Percentiles rank a stretch among this genome's conserved stretches.
phyloP scores from a whole-genome alignment of 2,329 filamentous ascomycete species.

The Aureobasidium sp. region DNA sequence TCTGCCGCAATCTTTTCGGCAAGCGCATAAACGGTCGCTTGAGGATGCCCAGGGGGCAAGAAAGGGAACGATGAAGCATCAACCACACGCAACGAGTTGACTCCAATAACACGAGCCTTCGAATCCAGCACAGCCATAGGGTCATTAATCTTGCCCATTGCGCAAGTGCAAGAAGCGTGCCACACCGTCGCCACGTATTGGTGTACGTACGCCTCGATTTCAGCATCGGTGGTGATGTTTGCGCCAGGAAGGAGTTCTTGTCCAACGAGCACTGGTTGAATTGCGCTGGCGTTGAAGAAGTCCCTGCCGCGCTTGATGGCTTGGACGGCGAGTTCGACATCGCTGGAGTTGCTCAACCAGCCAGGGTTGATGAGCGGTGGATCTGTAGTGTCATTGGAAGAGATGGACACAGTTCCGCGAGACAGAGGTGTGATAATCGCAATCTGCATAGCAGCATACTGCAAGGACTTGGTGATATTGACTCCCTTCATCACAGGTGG shows the following conservation, averaged over 20 bases:
- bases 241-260: conserved; percentile 23
- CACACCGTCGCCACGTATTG: conserved; percentile 22
- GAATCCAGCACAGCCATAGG: conserved; percentile 17
- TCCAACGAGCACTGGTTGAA: conserved; percentile 19
- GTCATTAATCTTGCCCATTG: conserved; percentile 24
- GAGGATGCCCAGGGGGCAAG: conserved; percentile 19
- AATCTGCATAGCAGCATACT: neutral
- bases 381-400: conserved; percentile 18
- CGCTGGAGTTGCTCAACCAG: conserved; percentile 26
- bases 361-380: conserved; percentile 27
- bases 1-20: conserved; percentile 27
- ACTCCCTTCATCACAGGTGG: neutral
- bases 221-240: conserved; percentile 18
- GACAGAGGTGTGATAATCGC: neutral
- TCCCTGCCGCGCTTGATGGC: conserved; percentile 25
- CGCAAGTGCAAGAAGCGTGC: conserved; percentile 27
- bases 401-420: conserved; percentile 16
- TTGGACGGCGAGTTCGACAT: conserved; percentile 25
- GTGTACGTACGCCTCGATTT: conserved; percentile 20
- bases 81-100: conserved; percentile 19
- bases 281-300: conserved; percentile 18
- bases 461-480: neutral
- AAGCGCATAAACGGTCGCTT: conserved; percentile 23
- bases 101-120: conserved; percentile 19
- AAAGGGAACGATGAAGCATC: conserved; percentile 24